Evolutionary conservation across 2,329 filamentous ascomycete species (phyloP), one percentile per base, ranked within the genome.

Genomic region (Parastagonospora avenae): DNA sequence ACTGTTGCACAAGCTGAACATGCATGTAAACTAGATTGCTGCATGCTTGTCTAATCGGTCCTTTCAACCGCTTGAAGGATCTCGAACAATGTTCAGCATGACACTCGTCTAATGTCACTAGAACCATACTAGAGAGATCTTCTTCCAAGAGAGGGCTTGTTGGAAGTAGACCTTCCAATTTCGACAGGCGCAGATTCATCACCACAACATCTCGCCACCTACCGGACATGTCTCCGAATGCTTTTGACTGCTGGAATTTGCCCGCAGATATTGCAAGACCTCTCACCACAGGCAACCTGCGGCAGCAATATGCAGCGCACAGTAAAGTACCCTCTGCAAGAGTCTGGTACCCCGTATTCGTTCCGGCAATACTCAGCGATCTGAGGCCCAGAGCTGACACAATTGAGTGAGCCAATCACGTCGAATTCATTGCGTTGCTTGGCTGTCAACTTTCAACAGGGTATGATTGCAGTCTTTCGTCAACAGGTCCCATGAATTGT

Each of bases 291-390:
- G 19, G 19, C 19, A 35, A 45, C 8, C 47, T 66, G 56, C 54
- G 57, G 11, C 47, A 50, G 58, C 48, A 69, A 69, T 69, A 58
- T 66, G 59, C 31, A 38, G 12, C 36, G 50, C 46, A 52, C 59
- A 59, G 59, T 54, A 45, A 36, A 49, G 52, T 52, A 60, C 52
- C 39, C 42, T 54, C 15, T 39, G 38, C 38, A 37, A 16, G 33
- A 50, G 33, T 12, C 44, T 49, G 44, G 48, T 51, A 60, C 52
- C 45, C 51, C 58, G 57, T 65, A 57, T 65, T 55, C 39, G 42
- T 28, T 8, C 39, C 35, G n/a, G 35, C 43, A 41, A 28, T 40
- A 40, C 31, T 40, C 43, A 56, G 44, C 32, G 46, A 37, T 43
- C 12, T 28, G 41, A 54, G 45, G 40, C 47, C 49, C 45, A 55